phyloP scores from a whole-genome alignment of 371 early-diverging fungal species.

The Mortierella sp. region DNA sequence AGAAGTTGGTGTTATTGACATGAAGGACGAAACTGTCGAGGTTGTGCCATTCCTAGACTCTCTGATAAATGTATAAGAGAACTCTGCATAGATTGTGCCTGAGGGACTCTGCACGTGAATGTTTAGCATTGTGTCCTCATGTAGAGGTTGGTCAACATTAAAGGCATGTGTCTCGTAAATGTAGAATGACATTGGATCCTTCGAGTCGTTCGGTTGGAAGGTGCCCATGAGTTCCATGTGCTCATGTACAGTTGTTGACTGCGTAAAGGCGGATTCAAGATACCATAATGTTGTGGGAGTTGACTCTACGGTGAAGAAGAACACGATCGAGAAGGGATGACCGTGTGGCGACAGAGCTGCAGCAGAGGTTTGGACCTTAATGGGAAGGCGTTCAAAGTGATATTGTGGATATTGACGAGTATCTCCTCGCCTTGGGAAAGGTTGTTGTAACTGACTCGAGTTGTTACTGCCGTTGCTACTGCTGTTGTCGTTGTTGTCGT shows the following conservation, averaged over 20 bases:
- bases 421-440: not conserved
- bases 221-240: conserved; percentile 50
- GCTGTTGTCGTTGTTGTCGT: not conserved
- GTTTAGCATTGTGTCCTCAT: conserved; percentile 42
- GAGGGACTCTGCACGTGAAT: conserved; percentile 32
- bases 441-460: not conserved
- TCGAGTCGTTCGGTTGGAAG: conserved; percentile 29
- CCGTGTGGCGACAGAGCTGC: conserved; percentile 27
- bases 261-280: conserved; percentile 40
- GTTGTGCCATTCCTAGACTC: conserved; percentile 1
- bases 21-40: conserved; percentile 2
- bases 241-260: conserved; percentile 30
- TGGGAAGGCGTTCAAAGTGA: conserved; percentile 47
- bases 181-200: conserved; percentile 37
- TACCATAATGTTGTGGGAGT: conserved; percentile 39
- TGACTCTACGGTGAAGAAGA: conserved; percentile 46
- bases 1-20: not conserved
- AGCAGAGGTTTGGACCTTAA: conserved; percentile 32
- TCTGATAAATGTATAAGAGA: conserved; percentile 37
- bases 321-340: conserved; percentile 38
- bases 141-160: conserved; percentile 22
- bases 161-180: conserved; percentile 37
- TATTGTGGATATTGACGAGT: conserved; percentile 2
- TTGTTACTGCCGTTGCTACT: not conserved
- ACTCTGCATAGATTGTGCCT: conserved; percentile 34